These are phyloP conservation scores for Verticillium albo-atrum DNA, from an alignment of 2,329 filamentous ascomycete species.

Conservation along the genomic window DNA sequence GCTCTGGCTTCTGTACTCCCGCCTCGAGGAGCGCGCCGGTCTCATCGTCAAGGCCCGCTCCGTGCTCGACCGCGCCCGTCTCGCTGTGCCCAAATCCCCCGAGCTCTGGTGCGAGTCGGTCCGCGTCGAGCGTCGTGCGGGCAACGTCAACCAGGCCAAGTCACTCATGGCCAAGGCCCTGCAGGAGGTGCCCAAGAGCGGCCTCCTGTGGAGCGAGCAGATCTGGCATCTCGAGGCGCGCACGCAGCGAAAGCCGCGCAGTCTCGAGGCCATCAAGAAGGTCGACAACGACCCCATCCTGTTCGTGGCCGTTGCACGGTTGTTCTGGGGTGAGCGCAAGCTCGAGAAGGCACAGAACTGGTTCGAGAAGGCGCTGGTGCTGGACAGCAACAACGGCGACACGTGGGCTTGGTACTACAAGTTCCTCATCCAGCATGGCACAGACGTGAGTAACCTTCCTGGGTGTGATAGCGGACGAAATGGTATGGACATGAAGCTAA, in stretches of 20 bases:
- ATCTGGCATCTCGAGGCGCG: slow-evolving; percentile 92
- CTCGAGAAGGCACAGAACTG: slow-evolving; percentile 93
- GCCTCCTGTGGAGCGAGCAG: slow-evolving; percentile 86
- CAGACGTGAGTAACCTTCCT: slow-evolving; percentile 40
- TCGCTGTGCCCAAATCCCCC: slow-evolving; percentile 79
- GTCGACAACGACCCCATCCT: slow-evolving; percentile 87
- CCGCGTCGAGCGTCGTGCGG: slow-evolving; percentile 81
- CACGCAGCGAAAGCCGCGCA: slow-evolving; percentile 87
- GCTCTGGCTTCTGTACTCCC: slow-evolving; percentile 83
- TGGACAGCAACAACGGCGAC: slow-evolving; percentile 85
- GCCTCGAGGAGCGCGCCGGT: slow-evolving; percentile 81
- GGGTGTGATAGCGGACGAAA: neutral
- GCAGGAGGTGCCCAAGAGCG: slow-evolving; percentile 84
- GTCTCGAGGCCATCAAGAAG: slow-evolving; percentile 93
- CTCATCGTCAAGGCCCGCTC: slow-evolving; percentile 88
- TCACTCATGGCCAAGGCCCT: slow-evolving; percentile 89
- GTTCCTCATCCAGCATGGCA: slow-evolving; percentile 88
- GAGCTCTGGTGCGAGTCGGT: slow-evolving; percentile 93
- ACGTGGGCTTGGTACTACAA: slow-evolving; percentile 98
- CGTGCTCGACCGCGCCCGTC: slow-evolving; percentile 83
- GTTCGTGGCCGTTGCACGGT: slow-evolving; percentile 87
- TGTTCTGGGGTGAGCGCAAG: slow-evolving; percentile 91
- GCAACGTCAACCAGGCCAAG: slow-evolving; percentile 79
- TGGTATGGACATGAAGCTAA: neutral
- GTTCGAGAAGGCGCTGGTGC: slow-evolving; percentile 92